Conservation (phyloP, 257 asterid species). For the Apocynum venetum region DNA sequence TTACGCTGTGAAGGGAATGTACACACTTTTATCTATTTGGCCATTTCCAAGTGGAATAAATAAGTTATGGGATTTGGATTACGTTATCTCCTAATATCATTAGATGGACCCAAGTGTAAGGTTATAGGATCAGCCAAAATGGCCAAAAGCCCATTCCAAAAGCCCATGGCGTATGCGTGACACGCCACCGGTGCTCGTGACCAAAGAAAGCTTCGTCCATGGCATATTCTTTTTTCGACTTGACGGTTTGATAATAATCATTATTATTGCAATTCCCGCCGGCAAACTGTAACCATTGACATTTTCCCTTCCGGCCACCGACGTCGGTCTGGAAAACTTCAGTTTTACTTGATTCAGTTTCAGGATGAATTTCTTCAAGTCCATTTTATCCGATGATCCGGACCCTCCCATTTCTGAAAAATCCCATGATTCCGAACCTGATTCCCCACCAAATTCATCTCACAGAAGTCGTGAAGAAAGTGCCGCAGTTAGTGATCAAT, state of each 20-base stretch:
- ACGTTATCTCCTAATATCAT: too few relatives aligned
- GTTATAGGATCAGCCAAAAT: too few relatives aligned
- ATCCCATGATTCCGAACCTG: constrained; percentile 28
- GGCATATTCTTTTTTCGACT: not conserved
- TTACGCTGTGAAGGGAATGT: too few relatives aligned
- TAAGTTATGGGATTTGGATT: too few relatives aligned
- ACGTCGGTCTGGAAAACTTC: not conserved
- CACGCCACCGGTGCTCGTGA: too few relatives aligned
- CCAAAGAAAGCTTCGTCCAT: not conserved
- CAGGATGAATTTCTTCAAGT: constrained; percentile 77
- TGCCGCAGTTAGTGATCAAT: constrained; percentile 20
- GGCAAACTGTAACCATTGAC: not conserved
- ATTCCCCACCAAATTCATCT: constrained; percentile 21
- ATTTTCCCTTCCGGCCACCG: not conserved
- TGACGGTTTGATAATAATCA: not conserved
- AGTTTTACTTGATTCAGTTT: not conserved
- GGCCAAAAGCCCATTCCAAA: too few relatives aligned
- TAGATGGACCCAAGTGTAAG: too few relatives aligned
- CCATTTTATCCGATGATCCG: constrained; percentile 69
- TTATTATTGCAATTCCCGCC: not conserved
- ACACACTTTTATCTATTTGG: too few relatives aligned
- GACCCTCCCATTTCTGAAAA: constrained; percentile 37
- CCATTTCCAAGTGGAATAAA: too few relatives aligned
- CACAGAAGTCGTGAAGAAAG: constrained; percentile 10
- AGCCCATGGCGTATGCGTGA: too few relatives aligned